Base-by-base conservation (phyloP, 495 filamentous ascomycete genomes). In the Penicillium argentinense region DNA sequence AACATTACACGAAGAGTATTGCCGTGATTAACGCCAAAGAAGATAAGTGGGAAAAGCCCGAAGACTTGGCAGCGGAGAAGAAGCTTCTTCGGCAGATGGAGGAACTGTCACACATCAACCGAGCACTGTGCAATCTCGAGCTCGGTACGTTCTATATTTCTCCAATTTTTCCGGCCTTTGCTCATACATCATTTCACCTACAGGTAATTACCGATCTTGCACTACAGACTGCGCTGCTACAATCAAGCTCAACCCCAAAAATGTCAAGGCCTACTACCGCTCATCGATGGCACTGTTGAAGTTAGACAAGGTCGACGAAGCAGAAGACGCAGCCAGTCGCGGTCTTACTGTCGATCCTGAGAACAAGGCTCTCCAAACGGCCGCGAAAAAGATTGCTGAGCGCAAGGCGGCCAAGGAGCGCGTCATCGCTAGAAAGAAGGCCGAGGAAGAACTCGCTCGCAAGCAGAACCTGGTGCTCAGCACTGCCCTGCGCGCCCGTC, bases 181-280 rank as follows among this genome's bases (percentile, higher is more conserved):
- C 13, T 27, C 38, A 12, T 30, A 65, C 27, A 57, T 33, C 36
- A 40, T 29, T 17, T n/a, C n/a, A n/a, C 4, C 8, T 30, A 3
- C 56, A 82, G 82, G 81, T 53, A 98, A 98, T 69, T 91, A 91
- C 68, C 82, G 92, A 36, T 82, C 82, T 42, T 87, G 85, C 62
- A 91, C 82, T 38, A 72, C 83, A 13, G 93, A 97, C 69, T 90
- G 89, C 63, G 85, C 86, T 2, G 71, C 79, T n/a, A 84, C 87
- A 3, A 75, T 98, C 29, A 80, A 82, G 25, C 73, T 96, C 19
- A 91, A 95, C 64, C 76, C 82, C 5, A 63, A 51, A 39, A 95
- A 93, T 62, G 60, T 92, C 57, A 98, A 98, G 68, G 90, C 92
- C 4, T 87, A 81, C 61, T 97, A 96, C 64, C 85, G 93, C 43